These are phyloP conservation scores for Xylariaceae sp. DNA, from an alignment of 2,329 filamentous ascomycete species.

Conservation along the genomic window DNA sequence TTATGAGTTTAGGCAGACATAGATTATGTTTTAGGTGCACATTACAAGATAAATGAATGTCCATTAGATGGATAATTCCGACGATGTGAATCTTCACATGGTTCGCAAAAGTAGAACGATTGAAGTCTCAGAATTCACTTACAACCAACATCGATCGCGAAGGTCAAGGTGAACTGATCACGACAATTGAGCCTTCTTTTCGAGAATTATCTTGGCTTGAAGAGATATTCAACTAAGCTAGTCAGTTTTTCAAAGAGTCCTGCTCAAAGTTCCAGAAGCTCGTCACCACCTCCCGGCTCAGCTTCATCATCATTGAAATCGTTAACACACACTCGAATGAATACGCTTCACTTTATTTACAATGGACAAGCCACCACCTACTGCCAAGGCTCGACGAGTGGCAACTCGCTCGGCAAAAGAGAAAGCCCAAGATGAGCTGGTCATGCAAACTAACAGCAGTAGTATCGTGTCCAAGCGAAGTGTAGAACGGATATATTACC, in stretches of 20 bases:
- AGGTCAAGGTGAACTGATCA: no score
- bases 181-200: no score
- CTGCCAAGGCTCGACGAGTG: slow-evolving; percentile 9
- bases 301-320: not conserved
- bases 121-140: no score
- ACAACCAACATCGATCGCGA: no score
- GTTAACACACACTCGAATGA: not conserved
- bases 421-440: slow-evolving; percentile 42
- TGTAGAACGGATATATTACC: slow-evolving; percentile 82
- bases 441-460: slow-evolving; percentile 78
- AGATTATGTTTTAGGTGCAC: not conserved
- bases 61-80: not conserved
- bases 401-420: slow-evolving; percentile 24
- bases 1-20: not conserved
- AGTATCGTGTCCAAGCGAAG: slow-evolving; percentile 90
- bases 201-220: not conserved
- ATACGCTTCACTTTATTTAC: not conserved
- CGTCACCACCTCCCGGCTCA: not conserved
- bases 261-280: not conserved
- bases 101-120: no score
- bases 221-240: not conserved
- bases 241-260: not conserved
- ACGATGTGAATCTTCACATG: not conserved
- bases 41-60: not conserved
- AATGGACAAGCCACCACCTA: slow-evolving; percentile 17